Evolutionary conservation across 169 alveolate species (phyloP), one percentile per base, ranked within the genome.

Genomic region (Eimeria falciformis): DNA sequence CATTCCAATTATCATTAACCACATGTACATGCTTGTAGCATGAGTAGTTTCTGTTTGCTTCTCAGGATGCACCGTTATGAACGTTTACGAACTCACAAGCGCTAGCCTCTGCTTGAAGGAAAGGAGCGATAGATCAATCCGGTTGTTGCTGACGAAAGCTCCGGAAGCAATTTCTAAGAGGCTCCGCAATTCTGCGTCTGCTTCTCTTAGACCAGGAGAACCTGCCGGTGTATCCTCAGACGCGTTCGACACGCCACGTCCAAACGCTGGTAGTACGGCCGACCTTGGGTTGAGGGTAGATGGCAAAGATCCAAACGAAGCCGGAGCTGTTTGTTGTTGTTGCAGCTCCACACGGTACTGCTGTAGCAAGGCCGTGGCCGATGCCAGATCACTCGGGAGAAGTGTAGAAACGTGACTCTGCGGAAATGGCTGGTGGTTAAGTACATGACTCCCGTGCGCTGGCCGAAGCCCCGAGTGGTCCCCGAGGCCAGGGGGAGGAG

Each of bases 341-440:
- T 62, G 75, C 75, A 62, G 75, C 75, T 62, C 75, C 37, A 62
- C 40, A 23, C 75, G 75, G 75, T 62, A 62, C 27, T 62, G 75
- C 37, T 62, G 75, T 29, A 62, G 75, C 75, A 62, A 29, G 14
- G 75, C 75, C 5, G 75, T 62, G 21, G 75, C 75, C 14, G 75
- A 62, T 14, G 75, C 75, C 27, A 62, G 27, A 40, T 62, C 75
- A 29, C 75, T 23, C 18, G 75, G 75, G 18, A 5, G 18, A 12
- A 62, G 25, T n/a, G 75, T 21, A 5, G 75, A n/a, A 17, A 62
- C 40, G 18, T 62, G 75, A 11, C 12, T 14, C 37, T n/a, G 43
- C 27, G 40, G 2, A 33, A 33, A 33, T 33, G 40, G 40, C 40
- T 33, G 40, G 40, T 33, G 40, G 40, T 33, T 0, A 33, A 33